phyloP scores from a whole-genome alignment of 1,139 yeast genomes.

The Magnusiomyces fungicola region DNA sequence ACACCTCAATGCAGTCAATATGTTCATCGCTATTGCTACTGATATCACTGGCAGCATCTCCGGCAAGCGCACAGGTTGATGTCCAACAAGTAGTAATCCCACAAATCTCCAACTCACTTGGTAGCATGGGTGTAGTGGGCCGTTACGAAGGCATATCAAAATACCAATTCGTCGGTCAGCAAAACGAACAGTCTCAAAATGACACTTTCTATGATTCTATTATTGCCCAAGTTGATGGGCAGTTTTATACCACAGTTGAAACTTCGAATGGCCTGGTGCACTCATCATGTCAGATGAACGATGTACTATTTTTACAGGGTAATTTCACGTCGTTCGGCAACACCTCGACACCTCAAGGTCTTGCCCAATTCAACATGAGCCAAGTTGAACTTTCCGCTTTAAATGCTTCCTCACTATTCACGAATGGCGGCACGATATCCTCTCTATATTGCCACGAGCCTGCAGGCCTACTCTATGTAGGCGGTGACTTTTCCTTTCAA shows the following conservation, averaged over 20 bases:
- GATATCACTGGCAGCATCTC: background rate
- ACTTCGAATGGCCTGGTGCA: conserved; percentile 28
- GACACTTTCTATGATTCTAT: conserved; percentile 21
- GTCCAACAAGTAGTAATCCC: conserved; percentile 19
- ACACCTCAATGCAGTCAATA: background rate
- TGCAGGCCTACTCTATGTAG: conserved; percentile 55
- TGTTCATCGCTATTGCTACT: background rate
- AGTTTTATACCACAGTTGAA: conserved; percentile 5
- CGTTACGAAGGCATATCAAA: conserved; percentile 53
- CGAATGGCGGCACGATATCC: conserved; percentile 37
- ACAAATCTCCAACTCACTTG: conserved; percentile 25
- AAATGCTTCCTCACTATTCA: background rate
- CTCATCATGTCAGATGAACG: conserved; percentile 34
- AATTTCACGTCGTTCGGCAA: conserved; percentile 32
- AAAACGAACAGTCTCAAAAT: conserved; percentile 18
- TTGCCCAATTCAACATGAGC: conserved; percentile 49
- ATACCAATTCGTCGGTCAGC: conserved; percentile 49
- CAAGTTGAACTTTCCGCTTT: conserved; percentile 33
- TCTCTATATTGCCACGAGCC: conserved; percentile 46
- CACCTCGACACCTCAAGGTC: conserved; percentile 39
- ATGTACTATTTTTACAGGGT: conserved; percentile 43
- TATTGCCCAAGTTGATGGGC: conserved; percentile 21
- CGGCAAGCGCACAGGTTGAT: conserved; percentile 6
- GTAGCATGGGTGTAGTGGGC: conserved; percentile 56
- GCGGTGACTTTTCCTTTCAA: conserved; percentile 63